A percentile compares a stretch with the other conserved stretches of the same genome.
Evolutionary conservation across 192 early-diverging fungal genomes (phyloP).

Genomic region (Obelidium mucronatum): DNA sequence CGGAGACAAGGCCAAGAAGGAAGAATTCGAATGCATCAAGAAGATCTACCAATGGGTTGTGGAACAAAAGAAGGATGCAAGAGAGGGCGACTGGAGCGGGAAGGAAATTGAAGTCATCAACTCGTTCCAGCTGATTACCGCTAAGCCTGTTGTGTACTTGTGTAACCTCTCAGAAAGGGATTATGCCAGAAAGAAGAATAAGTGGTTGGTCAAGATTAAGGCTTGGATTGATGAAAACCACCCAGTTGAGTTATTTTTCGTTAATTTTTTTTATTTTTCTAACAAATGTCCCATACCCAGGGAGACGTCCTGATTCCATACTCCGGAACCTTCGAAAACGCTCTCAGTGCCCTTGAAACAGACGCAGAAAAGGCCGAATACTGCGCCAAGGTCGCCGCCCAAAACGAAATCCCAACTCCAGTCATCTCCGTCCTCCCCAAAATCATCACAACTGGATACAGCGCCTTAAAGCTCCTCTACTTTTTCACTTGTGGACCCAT

Average conservation of each 20-base stretch:
- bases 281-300: not conserved
- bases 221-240: slow-evolving; percentile 92
- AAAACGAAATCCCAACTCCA: slow-evolving; percentile 52
- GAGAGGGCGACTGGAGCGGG: slow-evolving; percentile 88
- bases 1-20: slow-evolving; percentile 90
- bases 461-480: slow-evolving; percentile 85
- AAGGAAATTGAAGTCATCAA: slow-evolving; percentile 95
- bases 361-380: slow-evolving; percentile 66
- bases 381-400: slow-evolving; percentile 69
- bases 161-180: slow-evolving; percentile 91
- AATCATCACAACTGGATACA: slow-evolving; percentile 93
- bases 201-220: slow-evolving; percentile 90
- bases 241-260: slow-evolving; percentile 45
- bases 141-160: slow-evolving; percentile 89
- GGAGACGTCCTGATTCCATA: slow-evolving; percentile 92
- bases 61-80: slow-evolving; percentile 83
- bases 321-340: slow-evolving; percentile 83
- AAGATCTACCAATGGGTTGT: slow-evolving; percentile 83
- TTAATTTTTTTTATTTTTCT: not conserved
- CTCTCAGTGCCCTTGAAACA: slow-evolving; percentile 56
- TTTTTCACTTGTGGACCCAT: slow-evolving; percentile 92
- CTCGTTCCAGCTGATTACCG: slow-evolving; percentile 82
- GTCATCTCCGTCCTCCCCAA: slow-evolving; percentile 76
- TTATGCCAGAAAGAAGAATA: slow-evolving; percentile 94
- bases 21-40: slow-evolving; percentile 77